phyloP scores from a whole-genome alignment of 768 basidiomycete genomes.

The Podaxis rugospora region DNA sequence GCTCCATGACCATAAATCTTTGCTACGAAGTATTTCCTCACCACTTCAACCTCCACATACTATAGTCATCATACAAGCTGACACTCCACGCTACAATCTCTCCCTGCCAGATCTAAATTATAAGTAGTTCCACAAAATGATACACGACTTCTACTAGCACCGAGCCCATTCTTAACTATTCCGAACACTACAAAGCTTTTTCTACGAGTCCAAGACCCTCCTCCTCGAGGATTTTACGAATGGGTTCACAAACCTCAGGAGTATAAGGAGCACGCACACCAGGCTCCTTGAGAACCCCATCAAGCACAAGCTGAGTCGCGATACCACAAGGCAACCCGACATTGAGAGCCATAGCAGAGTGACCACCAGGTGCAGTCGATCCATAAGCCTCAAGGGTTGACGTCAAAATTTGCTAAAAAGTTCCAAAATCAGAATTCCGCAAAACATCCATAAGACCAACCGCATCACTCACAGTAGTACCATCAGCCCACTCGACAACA shows the following conservation, averaged over 20 bases:
- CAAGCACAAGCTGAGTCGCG: constrained; percentile 86
- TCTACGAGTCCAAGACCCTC: constrained; percentile 77
- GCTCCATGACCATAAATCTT: no score
- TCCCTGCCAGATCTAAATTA: no score
- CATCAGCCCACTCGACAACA: constrained; percentile 84
- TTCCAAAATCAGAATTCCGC: neutral
- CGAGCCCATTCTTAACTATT: no score
- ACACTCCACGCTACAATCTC: no score
- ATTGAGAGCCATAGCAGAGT: constrained; percentile 88
- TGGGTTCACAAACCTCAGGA: constrained; percentile 76
- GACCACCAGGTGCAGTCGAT: constrained; percentile 51
- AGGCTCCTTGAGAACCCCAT: constrained; percentile 72
- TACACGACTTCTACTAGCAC: no score
- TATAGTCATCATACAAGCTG: no score
- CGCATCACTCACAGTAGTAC: constrained; percentile 47
- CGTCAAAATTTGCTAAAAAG: constrained; percentile 70
- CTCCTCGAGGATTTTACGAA: constrained; percentile 60
- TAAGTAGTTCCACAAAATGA: no score
- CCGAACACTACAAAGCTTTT: constrained; percentile 45
- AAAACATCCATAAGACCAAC: neutral
- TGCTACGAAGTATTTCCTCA: no score
- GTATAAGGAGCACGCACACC: constrained; percentile 88
- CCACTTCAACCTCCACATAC: no score
- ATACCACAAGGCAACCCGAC: constrained; percentile 95
- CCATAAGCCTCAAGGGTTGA: constrained; percentile 92